These are phyloP conservation scores for Ascochyta koolunga DNA, from an alignment of 2,329 filamentous ascomycete species.

Conservation along the genomic window DNA sequence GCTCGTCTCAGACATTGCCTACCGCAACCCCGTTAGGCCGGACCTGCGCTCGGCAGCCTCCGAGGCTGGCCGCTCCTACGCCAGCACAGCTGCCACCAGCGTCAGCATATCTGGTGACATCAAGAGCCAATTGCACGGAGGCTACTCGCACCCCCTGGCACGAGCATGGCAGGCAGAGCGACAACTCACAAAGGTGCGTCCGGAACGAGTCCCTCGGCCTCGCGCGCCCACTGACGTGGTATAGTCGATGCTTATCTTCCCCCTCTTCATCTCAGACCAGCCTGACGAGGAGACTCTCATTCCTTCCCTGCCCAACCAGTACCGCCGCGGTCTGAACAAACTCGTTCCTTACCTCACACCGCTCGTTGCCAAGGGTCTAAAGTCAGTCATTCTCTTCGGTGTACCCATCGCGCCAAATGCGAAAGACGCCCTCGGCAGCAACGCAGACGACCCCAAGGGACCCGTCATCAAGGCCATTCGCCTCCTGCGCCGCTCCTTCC, in stretches of 20 bases:
- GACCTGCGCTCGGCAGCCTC: conserved; percentile 55
- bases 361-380: conserved; percentile 85
- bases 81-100: conserved; percentile 59
- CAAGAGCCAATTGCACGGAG: conserved; percentile 58
- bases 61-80: conserved; percentile 55
- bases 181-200: conserved; percentile 56
- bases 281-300: conserved; percentile 91
- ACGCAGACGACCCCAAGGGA: conserved; percentile 89
- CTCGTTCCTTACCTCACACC: conserved; percentile 83
- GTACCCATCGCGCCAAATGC: conserved; percentile 80
- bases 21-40: conserved; percentile 50
- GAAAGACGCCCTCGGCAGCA: conserved; percentile 90
- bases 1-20: conserved; percentile 59
- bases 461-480: conserved; percentile 89
- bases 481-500: conserved; percentile 82
- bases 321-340: conserved; percentile 86
- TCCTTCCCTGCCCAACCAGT: conserved; percentile 87
- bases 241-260: conserved; percentile 98
- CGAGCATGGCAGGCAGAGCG: conserved; percentile 60
- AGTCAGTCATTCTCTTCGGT: conserved; percentile 93
- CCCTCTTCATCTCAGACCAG: conserved; percentile 92
- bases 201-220: background rate
- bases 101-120: conserved; percentile 60
- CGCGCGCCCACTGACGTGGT: conserved; percentile 24
- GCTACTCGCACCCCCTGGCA: conserved; percentile 58